Base-by-base conservation (phyloP, 371 early-diverging fungal species). In the Actinomortierella ambigua region DNA sequence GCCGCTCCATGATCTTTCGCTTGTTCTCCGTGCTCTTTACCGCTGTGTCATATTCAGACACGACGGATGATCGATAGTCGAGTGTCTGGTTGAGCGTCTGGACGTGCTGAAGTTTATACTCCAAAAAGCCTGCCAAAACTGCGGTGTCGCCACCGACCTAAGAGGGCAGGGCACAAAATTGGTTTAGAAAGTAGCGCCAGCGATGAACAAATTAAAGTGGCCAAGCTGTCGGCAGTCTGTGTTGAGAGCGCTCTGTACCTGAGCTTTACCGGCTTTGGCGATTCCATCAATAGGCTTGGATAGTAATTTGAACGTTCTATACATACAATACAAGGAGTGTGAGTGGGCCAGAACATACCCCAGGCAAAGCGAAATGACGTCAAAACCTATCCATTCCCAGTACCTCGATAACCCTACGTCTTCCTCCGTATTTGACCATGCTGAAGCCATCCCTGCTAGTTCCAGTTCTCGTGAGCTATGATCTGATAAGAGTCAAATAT, bases 131-230 rank as follows among this genome's bases (percentile, higher is more conserved):
- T 3, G 67, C 73, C 41, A 73, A 26, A 0, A 73, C 73, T 3
- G 73, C 66, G 44, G 73, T 60, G 56, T 73, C 73, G 26, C 73
- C 73, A 2, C 73, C 73, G 23, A 73, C 67, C 73, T 73, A 56
- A 17, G 1, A 49, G 11, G 18, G 13, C 39, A 41, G 2, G 0
- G 20, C 29, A 42, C 5, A 15, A 18, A 47, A 40, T 2, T 40
- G 23, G 46, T 14, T 40, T 15, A 11, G 39, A 15, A 11, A 48
- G 22, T 48, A 50, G 41, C 4, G 41, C 26, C n/a, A n/a, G n/a
- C n/a, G n/a, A n/a, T n/a, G n/a, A n/a, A n/a, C n/a, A n/a, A n/a
- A n/a, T n/a, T n/a, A n/a, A n/a, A n/a, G n/a, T n/a, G n/a, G n/a
- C n/a, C n/a, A n/a, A n/a, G n/a, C n/a, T n/a, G n/a, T n/a, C n/a